phyloP scores from a whole-genome alignment of 73 alveolate genomes.

The Uronychia binucleata region DNA sequence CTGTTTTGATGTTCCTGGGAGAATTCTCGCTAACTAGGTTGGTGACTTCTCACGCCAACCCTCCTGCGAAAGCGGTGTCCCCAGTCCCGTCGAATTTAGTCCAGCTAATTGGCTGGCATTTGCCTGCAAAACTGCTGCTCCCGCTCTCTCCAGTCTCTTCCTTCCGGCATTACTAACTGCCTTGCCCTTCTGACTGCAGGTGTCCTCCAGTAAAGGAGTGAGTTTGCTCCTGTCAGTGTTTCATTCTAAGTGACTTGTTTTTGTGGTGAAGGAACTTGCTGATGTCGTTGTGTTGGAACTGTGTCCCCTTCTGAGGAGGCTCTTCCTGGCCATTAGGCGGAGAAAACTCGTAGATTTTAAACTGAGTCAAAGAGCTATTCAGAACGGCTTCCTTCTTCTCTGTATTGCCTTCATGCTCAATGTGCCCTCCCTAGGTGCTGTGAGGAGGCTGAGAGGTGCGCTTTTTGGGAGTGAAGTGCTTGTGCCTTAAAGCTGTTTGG shows the following conservation, averaged over 20 bases:
- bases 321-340: background rate
- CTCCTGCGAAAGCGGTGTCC: background rate
- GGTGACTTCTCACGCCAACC: background rate
- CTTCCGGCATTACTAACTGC: background rate
- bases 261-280: background rate
- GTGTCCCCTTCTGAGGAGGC: background rate
- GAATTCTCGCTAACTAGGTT: too few relatives aligned
- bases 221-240: too few relatives aligned
- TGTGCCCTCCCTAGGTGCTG: background rate
- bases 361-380: too few relatives aligned
- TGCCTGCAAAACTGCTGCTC: background rate
- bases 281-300: background rate
- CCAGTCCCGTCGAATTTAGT: background rate
- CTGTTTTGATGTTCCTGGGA: too few relatives aligned
- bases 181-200: background rate
- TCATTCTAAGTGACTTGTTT: background rate
- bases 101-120: background rate
- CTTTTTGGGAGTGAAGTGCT: background rate
- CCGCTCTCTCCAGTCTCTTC: background rate
- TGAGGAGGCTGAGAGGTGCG: background rate
- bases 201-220: too few relatives aligned
- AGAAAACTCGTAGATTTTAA: background rate
- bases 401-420: background rate
- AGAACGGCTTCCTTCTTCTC: background rate
- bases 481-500: background rate